phyloP scores from a whole-genome alignment of 768 basidiomycete species.

The Russula foetens region DNA sequence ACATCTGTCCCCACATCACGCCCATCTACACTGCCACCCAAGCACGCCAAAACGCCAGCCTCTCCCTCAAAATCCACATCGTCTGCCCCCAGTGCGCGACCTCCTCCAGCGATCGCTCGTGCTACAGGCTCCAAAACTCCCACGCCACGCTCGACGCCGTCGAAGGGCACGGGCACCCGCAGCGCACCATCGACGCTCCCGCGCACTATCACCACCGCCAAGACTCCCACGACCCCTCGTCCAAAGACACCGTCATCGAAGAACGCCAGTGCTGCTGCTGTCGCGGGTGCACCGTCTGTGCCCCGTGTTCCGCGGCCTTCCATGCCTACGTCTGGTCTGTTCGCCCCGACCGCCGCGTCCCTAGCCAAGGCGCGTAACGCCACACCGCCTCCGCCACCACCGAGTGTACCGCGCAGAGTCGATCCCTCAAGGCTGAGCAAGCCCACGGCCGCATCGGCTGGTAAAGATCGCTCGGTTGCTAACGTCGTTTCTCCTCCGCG shows the following conservation, averaged over 20 bases:
- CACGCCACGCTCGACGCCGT: constrained; percentile 18
- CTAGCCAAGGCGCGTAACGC: constrained; percentile 61
- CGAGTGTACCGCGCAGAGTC: constrained; percentile 40
- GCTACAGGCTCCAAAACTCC: constrained; percentile 17
- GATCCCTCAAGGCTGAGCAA: constrained; percentile 61
- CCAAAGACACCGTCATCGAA: constrained; percentile 25
- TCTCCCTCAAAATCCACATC: constrained; percentile 26
- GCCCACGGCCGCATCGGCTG: constrained; percentile 73
- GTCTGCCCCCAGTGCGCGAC: neutral
- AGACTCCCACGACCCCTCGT: constrained; percentile 23
- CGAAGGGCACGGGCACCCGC: constrained; percentile 17
- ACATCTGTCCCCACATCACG: constrained; percentile 5
- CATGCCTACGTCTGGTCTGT: constrained; percentile 52
- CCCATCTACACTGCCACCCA: neutral
- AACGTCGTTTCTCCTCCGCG: constrained; percentile 10
- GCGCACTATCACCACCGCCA: constrained; percentile 21
- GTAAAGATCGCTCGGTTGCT: constrained; percentile 42
- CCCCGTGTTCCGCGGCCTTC: neutral
- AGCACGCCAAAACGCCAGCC: constrained; percentile 5
- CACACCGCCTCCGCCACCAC: constrained; percentile 42
- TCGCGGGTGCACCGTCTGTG: neutral
- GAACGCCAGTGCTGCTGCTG: neutral
- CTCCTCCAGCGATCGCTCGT: constrained; percentile 16
- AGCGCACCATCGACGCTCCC: constrained; percentile 20
- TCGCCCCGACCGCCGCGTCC: constrained; percentile 78